Evolutionary conservation across 2,329 filamentous ascomycete species (phyloP).

Genomic region (Aspergillus fijiensis): DNA sequence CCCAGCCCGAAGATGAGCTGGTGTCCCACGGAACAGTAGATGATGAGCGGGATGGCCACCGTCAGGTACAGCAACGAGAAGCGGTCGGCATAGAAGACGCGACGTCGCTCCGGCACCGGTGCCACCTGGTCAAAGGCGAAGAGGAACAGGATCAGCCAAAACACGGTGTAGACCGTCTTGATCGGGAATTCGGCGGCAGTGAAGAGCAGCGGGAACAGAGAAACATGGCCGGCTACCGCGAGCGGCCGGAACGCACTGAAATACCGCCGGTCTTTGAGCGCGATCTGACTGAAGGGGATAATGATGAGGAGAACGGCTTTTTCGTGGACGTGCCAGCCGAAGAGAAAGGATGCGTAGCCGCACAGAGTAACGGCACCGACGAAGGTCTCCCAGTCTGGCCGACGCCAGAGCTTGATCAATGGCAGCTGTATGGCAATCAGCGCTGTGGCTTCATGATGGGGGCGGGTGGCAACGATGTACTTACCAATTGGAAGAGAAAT

Average conservation of each 20-base stretch:
- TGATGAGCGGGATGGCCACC: constrained; percentile 81
- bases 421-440: constrained; percentile 54
- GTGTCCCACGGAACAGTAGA: constrained; percentile 85
- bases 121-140: constrained; percentile 83
- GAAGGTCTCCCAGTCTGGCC: constrained; percentile 84
- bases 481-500: constrained; percentile 72
- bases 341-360: constrained; percentile 93
- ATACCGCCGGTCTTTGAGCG: constrained; percentile 84
- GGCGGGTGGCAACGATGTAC: constrained; percentile 13
- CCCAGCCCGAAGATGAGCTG: constrained; percentile 73
- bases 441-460: constrained; percentile 18
- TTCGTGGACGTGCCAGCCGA: constrained; percentile 98
- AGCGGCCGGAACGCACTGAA: constrained; percentile 88
- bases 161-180: constrained; percentile 88
- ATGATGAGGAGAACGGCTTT: constrained; percentile 94
- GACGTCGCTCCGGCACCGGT: constrained; percentile 73
- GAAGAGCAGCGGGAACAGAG: constrained; percentile 89
- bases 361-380: constrained; percentile 87
- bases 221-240: constrained; percentile 90
- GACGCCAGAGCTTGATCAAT: constrained; percentile 76
- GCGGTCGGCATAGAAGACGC: constrained; percentile 87
- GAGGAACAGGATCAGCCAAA: constrained; percentile 86
- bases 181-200: constrained; percentile 89
- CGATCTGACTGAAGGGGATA: constrained; percentile 90
- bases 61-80: constrained; percentile 88